Evolutionary conservation across 768 basidiomycete genomes (phyloP).

Genomic region (Boletellus sp.): DNA sequence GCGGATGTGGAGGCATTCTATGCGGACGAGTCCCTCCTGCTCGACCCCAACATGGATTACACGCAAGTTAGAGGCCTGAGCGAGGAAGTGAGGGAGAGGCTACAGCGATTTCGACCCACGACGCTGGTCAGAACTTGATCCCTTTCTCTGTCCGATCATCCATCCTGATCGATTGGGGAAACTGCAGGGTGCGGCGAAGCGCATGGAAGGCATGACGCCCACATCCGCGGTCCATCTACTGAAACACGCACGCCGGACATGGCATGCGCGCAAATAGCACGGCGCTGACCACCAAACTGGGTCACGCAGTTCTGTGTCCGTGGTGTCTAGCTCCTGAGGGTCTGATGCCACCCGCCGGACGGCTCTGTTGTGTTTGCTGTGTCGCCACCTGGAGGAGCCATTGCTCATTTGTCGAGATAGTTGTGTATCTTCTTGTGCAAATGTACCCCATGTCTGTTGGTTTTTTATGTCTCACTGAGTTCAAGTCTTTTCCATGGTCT

Average conservation of each 20-base stretch:
- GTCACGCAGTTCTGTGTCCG: too few species aligned
- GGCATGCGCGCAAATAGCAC: conserved; percentile 6
- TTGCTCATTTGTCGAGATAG: too few species aligned
- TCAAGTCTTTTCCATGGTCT: too few species aligned
- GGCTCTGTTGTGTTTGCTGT: too few species aligned
- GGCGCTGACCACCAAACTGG: too few species aligned
- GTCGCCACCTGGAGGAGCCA: too few species aligned
- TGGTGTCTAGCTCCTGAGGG: too few species aligned
- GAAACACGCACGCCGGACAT: conserved; percentile 51
- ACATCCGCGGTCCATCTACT: conserved; percentile 65
- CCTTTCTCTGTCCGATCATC: neutral
- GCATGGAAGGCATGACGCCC: conserved; percentile 94
- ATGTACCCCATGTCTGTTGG: too few species aligned
- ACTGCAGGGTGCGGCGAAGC: conserved; percentile 81
- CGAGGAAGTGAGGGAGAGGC: conserved; percentile 66
- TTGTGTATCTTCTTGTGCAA: too few species aligned
- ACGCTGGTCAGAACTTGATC: conserved; percentile 51
- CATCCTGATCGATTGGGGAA: neutral
- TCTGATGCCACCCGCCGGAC: too few species aligned
- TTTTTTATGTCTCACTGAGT: too few species aligned
- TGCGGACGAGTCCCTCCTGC: conserved; percentile 67
- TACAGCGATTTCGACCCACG: conserved; percentile 57
- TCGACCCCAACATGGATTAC: conserved; percentile 75
- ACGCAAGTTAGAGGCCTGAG: conserved; percentile 61
- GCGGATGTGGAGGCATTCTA: conserved; percentile 73